Percentiles rank a stretch among this genome's conserved stretches.
Evolutionary conservation across 352 stramenopile species (phyloP).

Genomic region (Pythium dissimile): DNA sequence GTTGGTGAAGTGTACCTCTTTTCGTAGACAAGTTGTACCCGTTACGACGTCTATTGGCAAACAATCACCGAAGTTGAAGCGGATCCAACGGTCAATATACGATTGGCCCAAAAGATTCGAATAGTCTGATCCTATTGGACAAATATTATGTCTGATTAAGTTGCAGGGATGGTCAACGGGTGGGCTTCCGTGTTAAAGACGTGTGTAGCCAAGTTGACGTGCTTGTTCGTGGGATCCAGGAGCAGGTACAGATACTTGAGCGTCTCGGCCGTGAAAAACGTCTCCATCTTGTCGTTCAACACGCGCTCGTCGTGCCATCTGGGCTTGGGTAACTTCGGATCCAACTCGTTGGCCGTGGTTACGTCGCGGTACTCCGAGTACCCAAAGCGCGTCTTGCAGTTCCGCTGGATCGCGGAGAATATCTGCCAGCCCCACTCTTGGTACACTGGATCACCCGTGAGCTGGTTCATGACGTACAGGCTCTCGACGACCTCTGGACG

Average conservation of each 20-base stretch:
- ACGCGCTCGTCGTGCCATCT: not conserved
- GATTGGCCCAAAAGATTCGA: no score
- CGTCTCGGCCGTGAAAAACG: slow-evolving; percentile 97
- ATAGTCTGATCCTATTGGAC: no score
- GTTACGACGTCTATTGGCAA: no score
- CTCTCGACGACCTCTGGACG: slow-evolving; percentile 94
- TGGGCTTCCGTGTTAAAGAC: slow-evolving; percentile 97
- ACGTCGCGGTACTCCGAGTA: slow-evolving; percentile 76
- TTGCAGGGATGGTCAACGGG: slow-evolving; percentile 58
- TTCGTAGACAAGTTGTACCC: no score
- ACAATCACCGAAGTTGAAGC: no score
- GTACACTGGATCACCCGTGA: slow-evolving; percentile 93
- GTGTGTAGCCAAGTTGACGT: slow-evolving; percentile 87
- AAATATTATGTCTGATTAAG: no score
- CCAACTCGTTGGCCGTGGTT: not conserved
- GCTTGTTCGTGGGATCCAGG: slow-evolving; percentile 55
- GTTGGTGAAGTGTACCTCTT: no score
- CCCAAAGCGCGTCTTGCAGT: slow-evolving; percentile 84
- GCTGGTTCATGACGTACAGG: slow-evolving; percentile 93
- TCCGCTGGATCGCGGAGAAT: slow-evolving; percentile 89
- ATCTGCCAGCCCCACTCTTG: slow-evolving; percentile 95
- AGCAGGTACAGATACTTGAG: slow-evolving; percentile 98
- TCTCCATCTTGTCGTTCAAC: slow-evolving; percentile 94
- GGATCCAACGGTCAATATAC: no score
- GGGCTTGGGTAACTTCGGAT: not conserved